phyloP scores from a whole-genome alignment of 73 alveolate species.

The Blepharisma stoltei region DNA sequence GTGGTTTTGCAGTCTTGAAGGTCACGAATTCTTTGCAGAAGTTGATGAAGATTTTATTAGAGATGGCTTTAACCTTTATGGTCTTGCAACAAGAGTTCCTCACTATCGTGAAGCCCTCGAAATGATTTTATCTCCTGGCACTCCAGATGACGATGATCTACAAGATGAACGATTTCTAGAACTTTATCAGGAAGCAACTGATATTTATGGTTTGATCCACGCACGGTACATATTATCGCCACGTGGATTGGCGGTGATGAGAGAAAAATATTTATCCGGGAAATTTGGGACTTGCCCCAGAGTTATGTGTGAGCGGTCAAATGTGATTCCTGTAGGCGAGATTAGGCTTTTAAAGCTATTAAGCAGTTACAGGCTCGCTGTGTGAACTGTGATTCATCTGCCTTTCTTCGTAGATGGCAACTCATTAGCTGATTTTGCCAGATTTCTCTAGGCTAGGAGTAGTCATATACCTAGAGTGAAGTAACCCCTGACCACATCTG shows the following conservation, averaged over 20 bases:
- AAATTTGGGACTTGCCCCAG: constrained; percentile 96
- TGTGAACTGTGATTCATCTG: constrained; percentile 95
- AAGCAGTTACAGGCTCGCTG: constrained; percentile 94
- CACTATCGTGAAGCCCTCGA: constrained; percentile 29
- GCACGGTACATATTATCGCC: constrained; percentile 86
- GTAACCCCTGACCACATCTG: too few relatives aligned
- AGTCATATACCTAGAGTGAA: too few relatives aligned
- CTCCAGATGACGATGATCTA: constrained; percentile 75
- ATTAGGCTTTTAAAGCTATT: constrained; percentile 86
- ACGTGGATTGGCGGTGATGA: constrained; percentile 74
- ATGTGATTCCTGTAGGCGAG: constrained; percentile 72
- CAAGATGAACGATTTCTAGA: constrained; percentile 80
- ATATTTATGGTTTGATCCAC: constrained; percentile 91
- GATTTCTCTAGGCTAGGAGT: too few relatives aligned
- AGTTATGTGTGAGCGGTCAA: constrained; percentile 82
- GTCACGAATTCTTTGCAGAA: constrained; percentile 61
- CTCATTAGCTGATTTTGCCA: too few relatives aligned
- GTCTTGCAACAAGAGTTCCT: constrained; percentile 40
- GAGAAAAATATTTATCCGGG: constrained; percentile 84
- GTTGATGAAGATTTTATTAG: constrained; percentile 57
- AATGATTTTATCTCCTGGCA: constrained; percentile 76
- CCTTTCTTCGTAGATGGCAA: constrained; percentile 52
- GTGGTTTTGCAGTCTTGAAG: constrained; percentile 58
- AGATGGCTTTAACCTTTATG: constrained; percentile 58
- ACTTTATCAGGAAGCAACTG: constrained; percentile 84